A percentile compares a stretch with the other conserved stretches of the same genome.
phyloP scores from a whole-genome alignment of 2,329 filamentous ascomycete genomes.

The Alternaria atra region DNA sequence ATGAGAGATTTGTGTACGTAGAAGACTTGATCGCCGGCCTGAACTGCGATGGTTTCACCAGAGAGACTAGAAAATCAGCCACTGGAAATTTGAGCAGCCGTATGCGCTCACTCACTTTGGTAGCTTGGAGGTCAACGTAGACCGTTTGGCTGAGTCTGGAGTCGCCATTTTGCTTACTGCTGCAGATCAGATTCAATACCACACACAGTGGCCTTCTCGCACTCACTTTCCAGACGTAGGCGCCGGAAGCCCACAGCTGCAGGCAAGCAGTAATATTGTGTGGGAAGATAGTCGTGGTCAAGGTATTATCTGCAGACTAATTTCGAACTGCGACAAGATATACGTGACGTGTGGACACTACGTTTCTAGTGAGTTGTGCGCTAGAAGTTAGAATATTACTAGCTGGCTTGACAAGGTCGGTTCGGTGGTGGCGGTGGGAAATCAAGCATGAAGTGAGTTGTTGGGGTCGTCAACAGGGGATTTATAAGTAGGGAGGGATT shows the following conservation, averaged over 20 bases:
- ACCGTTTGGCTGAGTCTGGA: neutral
- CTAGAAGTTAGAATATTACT: too few species aligned
- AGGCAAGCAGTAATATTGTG: neutral
- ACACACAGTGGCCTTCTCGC: neutral
- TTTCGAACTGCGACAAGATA: neutral
- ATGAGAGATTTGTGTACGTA: neutral
- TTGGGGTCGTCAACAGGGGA: too few species aligned
- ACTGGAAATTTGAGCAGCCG: too few species aligned
- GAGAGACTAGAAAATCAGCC: neutral
- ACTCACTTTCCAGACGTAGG: neutral
- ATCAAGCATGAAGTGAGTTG: too few species aligned
- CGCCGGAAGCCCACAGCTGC: neutral
- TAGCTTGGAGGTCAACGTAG: neutral
- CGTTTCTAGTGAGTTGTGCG: neutral
- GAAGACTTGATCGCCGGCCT: neutral
- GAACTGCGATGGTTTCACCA: neutral
- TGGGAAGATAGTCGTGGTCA: neutral
- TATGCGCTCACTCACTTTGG: neutral
- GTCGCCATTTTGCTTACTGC: neutral
- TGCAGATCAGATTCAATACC: neutral
- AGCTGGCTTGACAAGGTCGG: too few species aligned
- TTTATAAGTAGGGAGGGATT: too few species aligned
- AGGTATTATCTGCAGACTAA: neutral
- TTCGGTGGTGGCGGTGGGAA: too few species aligned
- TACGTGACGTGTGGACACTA: neutral